phyloP scores from a whole-genome alignment of 345 rosid genomes.

The Hibiscus tridactylites region DNA sequence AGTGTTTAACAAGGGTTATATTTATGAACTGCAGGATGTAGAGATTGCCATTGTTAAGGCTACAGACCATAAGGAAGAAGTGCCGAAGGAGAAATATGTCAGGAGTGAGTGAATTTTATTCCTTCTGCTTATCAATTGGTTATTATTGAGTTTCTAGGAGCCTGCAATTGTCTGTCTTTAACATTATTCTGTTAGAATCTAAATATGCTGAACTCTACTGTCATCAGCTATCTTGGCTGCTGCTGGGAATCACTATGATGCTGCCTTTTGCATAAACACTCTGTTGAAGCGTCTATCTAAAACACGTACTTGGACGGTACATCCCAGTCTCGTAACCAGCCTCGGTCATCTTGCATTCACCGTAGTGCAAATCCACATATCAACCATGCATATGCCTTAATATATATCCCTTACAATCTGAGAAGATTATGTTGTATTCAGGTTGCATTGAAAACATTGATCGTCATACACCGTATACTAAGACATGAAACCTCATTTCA shows the following conservation, averaged over 20 bases:
- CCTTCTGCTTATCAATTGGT: background rate
- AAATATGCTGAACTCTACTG: background rate
- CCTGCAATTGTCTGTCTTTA: background rate
- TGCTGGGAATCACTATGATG: constrained; percentile 22
- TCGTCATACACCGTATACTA: constrained; percentile 32
- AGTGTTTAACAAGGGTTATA: background rate
- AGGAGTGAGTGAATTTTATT: constrained; percentile 19
- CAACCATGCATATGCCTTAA: background rate
- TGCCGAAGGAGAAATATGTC: constrained; percentile 34
- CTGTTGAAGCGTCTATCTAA: constrained; percentile 32
- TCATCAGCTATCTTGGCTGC: constrained; percentile 25
- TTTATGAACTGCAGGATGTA: constrained; percentile 14
- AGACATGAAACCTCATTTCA: constrained; percentile 25
- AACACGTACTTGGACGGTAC: constrained; percentile 35
- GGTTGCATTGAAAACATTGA: constrained; percentile 43
- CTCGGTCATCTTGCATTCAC: background rate
- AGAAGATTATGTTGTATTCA: constrained; percentile 6
- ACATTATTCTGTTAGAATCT: background rate
- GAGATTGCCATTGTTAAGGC: constrained; percentile 41
- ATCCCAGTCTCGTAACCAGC: background rate
- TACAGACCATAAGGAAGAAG: constrained; percentile 26
- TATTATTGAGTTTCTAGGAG: background rate
- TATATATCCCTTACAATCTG: background rate
- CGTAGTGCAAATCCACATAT: background rate
- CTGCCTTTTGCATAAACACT: constrained; percentile 22